A percentile compares a stretch with the other conserved stretches of the same genome.
Conservation (phyloP, 495 filamentous ascomycete species). For the Penicillium pulvis region DNA sequence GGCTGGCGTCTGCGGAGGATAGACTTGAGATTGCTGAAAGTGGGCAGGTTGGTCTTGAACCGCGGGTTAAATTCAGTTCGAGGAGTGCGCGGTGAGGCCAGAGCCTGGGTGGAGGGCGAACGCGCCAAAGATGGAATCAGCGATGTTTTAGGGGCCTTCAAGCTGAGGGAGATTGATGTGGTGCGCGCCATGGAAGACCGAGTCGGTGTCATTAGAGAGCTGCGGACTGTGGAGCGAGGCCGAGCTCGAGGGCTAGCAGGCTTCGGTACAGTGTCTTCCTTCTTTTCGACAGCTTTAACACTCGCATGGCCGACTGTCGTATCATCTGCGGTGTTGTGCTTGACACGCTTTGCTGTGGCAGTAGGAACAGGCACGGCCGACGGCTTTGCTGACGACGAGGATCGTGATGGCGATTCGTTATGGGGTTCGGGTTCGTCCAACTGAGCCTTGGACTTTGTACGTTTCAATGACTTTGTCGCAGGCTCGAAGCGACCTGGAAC, state of each 20-base stretch:
- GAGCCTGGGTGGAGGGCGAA: constrained; percentile 49
- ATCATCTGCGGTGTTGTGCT: constrained; percentile 60
- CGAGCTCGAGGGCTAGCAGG: neutral
- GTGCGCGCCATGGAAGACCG: constrained; percentile 73
- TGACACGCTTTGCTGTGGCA: constrained; percentile 62
- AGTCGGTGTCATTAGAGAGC: constrained; percentile 73
- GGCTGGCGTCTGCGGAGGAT: constrained; percentile 63
- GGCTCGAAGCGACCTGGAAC: constrained; percentile 59
- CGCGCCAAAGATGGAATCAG: constrained; percentile 56
- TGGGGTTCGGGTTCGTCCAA: constrained; percentile 58
- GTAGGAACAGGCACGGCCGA: constrained; percentile 23
- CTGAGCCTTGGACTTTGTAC: constrained; percentile 72
- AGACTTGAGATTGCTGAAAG: constrained; percentile 54
- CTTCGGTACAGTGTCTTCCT: constrained; percentile 1
- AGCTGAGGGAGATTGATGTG: constrained; percentile 39
- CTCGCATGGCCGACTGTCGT: constrained; percentile 53
- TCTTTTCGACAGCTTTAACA: constrained; percentile 3
- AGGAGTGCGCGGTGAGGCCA: constrained; percentile 46
- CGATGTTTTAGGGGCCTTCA: constrained; percentile 57
- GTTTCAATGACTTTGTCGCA: constrained; percentile 62
- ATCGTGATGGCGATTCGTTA: constrained; percentile 35
- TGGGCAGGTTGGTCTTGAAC: constrained; percentile 44
- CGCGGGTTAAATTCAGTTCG: constrained; percentile 51
- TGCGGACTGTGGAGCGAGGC: constrained; percentile 29
- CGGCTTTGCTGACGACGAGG: constrained; percentile 34